phyloP scores from a whole-genome alignment of 1,139 yeast genomes.

The Geotrichum klebahnii region DNA sequence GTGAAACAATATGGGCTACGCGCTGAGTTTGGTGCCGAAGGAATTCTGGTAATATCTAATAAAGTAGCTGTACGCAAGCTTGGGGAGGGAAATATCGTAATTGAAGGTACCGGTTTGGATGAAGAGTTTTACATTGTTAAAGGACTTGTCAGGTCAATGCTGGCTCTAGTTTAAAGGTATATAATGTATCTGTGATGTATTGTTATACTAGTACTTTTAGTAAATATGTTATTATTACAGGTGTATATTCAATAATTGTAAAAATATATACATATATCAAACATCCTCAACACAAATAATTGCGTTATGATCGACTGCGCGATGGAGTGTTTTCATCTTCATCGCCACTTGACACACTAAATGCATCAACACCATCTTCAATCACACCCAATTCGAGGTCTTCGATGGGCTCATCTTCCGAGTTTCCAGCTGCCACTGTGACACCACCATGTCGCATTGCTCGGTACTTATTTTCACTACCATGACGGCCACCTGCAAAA shows the following conservation, averaged over 20 bases:
- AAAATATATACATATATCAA: too few relatives aligned
- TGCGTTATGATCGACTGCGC: neutral
- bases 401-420: slow-evolving; percentile 1
- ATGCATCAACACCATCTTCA: slow-evolving; percentile 4
- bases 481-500: slow-evolving; percentile 20
- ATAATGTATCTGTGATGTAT: too few relatives aligned
- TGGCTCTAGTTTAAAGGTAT: slow-evolving; percentile 64
- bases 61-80: slow-evolving; percentile 69
- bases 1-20: slow-evolving; percentile 51
- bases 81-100: slow-evolving; percentile 72
- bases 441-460: slow-evolving; percentile 2
- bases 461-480: slow-evolving; percentile 19
- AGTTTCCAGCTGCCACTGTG: neutral
- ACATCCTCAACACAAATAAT: neutral
- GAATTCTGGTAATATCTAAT: slow-evolving; percentile 57
- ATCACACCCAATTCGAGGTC: slow-evolving; percentile 15
- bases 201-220: neutral
- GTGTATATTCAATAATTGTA: neutral
- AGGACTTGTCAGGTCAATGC: slow-evolving; percentile 66
- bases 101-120: slow-evolving; percentile 72
- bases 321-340: neutral
- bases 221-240: too few relatives aligned
- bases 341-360: slow-evolving; percentile 9
- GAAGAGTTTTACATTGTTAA: slow-evolving; percentile 76
- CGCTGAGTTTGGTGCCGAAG: slow-evolving; percentile 92